Evolutionary conservation across 176 grass and related monocot genomes (phyloP).

Genomic region (Hsuehochloa calcarea): DNA sequence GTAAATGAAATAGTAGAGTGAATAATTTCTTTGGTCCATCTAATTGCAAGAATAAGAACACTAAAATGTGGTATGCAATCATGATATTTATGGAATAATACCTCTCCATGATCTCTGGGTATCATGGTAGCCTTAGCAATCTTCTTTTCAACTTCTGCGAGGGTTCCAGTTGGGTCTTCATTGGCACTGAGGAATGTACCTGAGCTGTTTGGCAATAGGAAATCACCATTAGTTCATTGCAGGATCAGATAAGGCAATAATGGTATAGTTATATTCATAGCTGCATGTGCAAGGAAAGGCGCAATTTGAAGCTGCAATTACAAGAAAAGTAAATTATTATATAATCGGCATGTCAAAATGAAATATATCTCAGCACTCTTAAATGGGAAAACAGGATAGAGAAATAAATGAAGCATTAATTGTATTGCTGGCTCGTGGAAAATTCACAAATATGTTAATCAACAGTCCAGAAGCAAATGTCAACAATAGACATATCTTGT

Average conservation of each 20-base stretch:
- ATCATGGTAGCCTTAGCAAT: slow-evolving; percentile 94
- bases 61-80: not conserved
- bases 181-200: slow-evolving; percentile 85
- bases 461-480: not conserved
- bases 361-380: not conserved
- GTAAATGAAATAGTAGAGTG: not conserved
- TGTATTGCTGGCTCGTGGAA: not conserved
- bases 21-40: not conserved
- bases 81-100: slow-evolving; percentile 30
- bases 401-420: not conserved
- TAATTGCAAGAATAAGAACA: not conserved
- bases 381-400: not conserved
- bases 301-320: not conserved
- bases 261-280: not conserved
- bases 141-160: slow-evolving; percentile 76
- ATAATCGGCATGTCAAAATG: not conserved
- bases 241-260: not conserved
- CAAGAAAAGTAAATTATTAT: not conserved
- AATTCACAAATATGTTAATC: not conserved
- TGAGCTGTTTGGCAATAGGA: slow-evolving; percentile 57
- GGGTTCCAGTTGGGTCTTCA: slow-evolving; percentile 75
- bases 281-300: not conserved
- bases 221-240: slow-evolving; percentile 12
- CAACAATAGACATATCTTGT: not conserved
- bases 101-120: slow-evolving; percentile 82